Base-by-base conservation (phyloP, 2,329 filamentous ascomycete species). In the Aspergillus oerlinghausenensis region DNA sequence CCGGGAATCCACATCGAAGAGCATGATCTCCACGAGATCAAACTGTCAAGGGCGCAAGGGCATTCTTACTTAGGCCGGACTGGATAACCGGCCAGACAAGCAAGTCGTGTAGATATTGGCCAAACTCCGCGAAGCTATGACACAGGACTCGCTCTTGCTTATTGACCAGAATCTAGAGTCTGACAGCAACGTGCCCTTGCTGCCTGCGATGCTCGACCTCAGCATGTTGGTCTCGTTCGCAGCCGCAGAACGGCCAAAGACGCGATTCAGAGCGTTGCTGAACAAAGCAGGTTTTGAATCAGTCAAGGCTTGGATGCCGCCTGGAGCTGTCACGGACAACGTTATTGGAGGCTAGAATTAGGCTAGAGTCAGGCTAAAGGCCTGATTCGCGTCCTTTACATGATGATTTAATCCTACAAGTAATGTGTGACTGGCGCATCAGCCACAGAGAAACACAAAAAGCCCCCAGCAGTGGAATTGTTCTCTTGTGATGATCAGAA, bases 31-130 rank as follows among this genome's bases (percentile, higher is more conserved):
- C 66, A n/a, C 55, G 58, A 0, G 49, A 57, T 6, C 66, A 67
- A 40, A 59, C 66, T 6, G 28, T 63, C 2, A 52, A 52, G n/a
- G 62, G 62, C 7, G 67, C 69, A 2, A 62, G 55, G 35, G 60
- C 59, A 28, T 71, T 70, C 42, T 69, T 23, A 65, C 52, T 55
- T 70, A 55, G 57, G 63, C 9, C 57, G 26, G 62, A 2, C 49
- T 70, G 8, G 67, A 71, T 51, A 63, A 70, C 50, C 69, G 63
- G 59, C 63, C 66, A 1, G 66, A 70, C 35, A 61, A 61, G 25
- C 56, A 65, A 28, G 61, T 59, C 25, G 25, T 26, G 25, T 4
- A 26, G 5, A 7, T 26, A 26, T 7, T 26, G 25, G 25, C 25
- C 25, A 26, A 26, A 6, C 25, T 26, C 25, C 25, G 25, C 6